These are phyloP conservation scores for Fusarium abutilonis DNA, from an alignment of 2,329 filamentous ascomycete species.

Conservation along the genomic window DNA sequence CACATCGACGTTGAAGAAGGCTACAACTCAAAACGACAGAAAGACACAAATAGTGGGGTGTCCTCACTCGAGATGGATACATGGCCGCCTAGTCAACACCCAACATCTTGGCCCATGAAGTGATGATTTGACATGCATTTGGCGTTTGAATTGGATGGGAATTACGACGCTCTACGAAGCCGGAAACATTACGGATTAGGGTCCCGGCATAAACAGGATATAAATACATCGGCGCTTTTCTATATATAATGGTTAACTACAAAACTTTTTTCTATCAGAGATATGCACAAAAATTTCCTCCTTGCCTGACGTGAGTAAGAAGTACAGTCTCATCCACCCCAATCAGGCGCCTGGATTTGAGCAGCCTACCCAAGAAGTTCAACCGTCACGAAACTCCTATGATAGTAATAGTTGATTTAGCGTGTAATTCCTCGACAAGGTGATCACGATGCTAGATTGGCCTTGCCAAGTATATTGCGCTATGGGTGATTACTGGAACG, in stretches of 20 bases:
- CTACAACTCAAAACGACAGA: slow-evolving; percentile 27
- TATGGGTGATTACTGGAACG: background rate
- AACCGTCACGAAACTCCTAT: background rate
- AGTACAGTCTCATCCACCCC: background rate
- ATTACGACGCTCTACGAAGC: slow-evolving; percentile 9
- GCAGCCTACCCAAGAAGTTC: background rate
- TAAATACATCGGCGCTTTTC: slow-evolving; percentile 10
- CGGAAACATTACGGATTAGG: slow-evolving; percentile 1
- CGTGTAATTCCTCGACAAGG: background rate
- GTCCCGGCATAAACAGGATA: slow-evolving; percentile 1
- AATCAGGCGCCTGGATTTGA: background rate
- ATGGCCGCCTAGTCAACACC: slow-evolving; percentile 36
- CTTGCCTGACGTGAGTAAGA: background rate
- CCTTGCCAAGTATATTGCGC: background rate
- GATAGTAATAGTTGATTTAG: background rate
- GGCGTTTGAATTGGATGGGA: slow-evolving; percentile 23
- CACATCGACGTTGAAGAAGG: slow-evolving; percentile 38
- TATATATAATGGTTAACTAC: background rate
- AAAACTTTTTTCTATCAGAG: slow-evolving; percentile 1
- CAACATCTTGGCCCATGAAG: slow-evolving; percentile 33
- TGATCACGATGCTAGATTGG: slow-evolving; percentile 1
- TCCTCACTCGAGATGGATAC: slow-evolving; percentile 42
- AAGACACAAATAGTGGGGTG: slow-evolving; percentile 29
- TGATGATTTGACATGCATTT: slow-evolving; percentile 10
- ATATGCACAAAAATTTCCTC: background rate